Evolutionary conservation across 441 rosid genomes (phyloP).

Genomic region (Brassica balearica): DNA sequence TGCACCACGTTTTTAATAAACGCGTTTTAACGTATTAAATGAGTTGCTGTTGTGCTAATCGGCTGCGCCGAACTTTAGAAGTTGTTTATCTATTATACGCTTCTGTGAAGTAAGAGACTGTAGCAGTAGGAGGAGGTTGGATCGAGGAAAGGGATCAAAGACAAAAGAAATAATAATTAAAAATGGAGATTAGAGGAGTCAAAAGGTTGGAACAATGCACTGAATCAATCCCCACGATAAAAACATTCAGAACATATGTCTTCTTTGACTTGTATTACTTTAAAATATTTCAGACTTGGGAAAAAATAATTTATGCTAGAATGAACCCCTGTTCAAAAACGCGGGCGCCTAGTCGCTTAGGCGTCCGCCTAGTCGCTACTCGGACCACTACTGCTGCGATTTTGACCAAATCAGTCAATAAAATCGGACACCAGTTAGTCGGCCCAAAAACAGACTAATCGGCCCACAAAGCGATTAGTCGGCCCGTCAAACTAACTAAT

Average conservation of each 20-base stretch:
- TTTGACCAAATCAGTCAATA: too few relatives aligned
- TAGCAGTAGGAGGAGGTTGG: slow-evolving; percentile 11
- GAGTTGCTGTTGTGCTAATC: slow-evolving; percentile 15
- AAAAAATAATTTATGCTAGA: neutral
- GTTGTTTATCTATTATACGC: slow-evolving; percentile 5
- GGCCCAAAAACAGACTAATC: too few relatives aligned
- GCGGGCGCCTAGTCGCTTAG: too few relatives aligned
- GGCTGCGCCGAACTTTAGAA: neutral
- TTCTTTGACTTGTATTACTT: slow-evolving; percentile 31
- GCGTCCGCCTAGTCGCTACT: too few relatives aligned
- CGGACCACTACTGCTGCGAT: too few relatives aligned
- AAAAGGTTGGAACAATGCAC: slow-evolving; percentile 37
- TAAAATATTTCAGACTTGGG: neutral
- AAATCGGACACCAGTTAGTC: too few relatives aligned
- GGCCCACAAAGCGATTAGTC: too few relatives aligned
- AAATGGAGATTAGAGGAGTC: slow-evolving; percentile 18
- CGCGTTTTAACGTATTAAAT: neutral
- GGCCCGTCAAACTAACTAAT: too few relatives aligned
- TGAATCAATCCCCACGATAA: slow-evolving; percentile 31
- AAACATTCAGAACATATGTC: slow-evolving; percentile 34
- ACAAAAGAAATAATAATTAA: neutral
- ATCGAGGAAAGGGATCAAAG: slow-evolving; percentile 20
- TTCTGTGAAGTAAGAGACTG: slow-evolving; percentile 6
- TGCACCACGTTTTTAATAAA: slow-evolving; percentile 1
- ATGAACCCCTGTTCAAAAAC: neutral